Conservation (phyloP, 371 early-diverging fungal species). For the Rozella allomycis region DNA sequence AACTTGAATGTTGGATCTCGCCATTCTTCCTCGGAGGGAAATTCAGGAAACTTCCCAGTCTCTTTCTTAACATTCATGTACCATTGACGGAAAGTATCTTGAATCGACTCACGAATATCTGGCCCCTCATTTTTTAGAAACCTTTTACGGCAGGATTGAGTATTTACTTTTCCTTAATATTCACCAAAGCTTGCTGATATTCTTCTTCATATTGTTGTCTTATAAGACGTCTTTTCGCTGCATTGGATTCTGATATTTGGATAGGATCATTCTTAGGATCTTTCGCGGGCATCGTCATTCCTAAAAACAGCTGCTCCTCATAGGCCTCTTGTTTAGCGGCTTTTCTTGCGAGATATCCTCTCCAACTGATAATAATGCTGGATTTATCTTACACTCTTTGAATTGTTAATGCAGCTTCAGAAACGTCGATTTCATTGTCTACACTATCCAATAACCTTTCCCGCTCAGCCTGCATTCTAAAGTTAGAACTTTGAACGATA, state of each 20-base stretch:
- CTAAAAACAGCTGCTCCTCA: conserved; percentile 21
- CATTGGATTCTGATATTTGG: conserved; percentile 12
- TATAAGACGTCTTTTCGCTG: conserved; percentile 15
- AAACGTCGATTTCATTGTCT: conserved; percentile 23
- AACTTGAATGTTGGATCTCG: conserved; percentile 22
- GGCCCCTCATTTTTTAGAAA: conserved; percentile 32
- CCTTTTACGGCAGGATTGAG: too few relatives aligned
- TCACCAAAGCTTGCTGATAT: conserved; percentile 27
- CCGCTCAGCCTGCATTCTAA: conserved; percentile 18
- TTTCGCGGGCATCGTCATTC: conserved; percentile 8
- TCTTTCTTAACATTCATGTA: conserved; percentile 29
- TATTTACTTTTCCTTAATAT: conserved; percentile 30
- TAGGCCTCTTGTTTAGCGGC: conserved; percentile 6
- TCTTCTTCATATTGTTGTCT: conserved; percentile 31
- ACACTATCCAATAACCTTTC: conserved; percentile 21
- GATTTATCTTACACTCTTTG: conserved; percentile 15
- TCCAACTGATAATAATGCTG: conserved; percentile 7
- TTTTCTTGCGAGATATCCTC: conserved; percentile 17
- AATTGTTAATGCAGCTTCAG: conserved; percentile 18
- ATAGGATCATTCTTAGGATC: conserved; percentile 9
- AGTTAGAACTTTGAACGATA: not conserved
- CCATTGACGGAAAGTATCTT: conserved; percentile 33
- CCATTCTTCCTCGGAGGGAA: conserved; percentile 23
- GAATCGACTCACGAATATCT: conserved; percentile 29
- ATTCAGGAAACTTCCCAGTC: conserved; percentile 26